phyloP scores from a whole-genome alignment of 225 moss, liverwort and hornwort species.

The Pseudoscleropodium purum region DNA sequence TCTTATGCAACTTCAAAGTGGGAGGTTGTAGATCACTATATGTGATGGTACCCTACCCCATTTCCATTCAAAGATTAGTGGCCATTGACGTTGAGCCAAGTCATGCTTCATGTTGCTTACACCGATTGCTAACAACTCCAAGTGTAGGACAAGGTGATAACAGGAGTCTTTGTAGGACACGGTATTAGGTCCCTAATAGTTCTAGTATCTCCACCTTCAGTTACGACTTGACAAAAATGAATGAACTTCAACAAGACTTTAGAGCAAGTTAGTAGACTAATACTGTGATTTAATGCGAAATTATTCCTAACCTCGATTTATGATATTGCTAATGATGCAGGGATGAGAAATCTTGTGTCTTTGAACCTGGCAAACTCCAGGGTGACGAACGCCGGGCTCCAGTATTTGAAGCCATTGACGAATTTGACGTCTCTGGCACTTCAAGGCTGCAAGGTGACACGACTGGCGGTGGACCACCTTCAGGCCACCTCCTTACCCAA shows the following conservation, averaged over 20 bases:
- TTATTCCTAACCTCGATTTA: not conserved
- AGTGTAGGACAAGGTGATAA: not conserved
- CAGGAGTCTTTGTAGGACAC: not conserved
- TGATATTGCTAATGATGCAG: slow-evolving; percentile 15
- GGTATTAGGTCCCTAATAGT: too few relatives aligned
- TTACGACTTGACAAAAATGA: not conserved
- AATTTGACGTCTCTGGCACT: slow-evolving; percentile 74
- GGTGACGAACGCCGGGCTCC: slow-evolving; percentile 74
- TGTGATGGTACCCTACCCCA: not conserved
- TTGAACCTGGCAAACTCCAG: slow-evolving; percentile 68
- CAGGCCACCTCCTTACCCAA: slow-evolving; percentile 58
- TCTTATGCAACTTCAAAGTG: not conserved
- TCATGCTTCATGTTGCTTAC: not conserved
- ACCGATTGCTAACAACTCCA: not conserved
- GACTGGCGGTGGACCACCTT: slow-evolving; percentile 56
- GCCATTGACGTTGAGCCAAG: not conserved
- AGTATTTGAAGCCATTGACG: slow-evolving; percentile 56
- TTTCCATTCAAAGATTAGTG: not conserved
- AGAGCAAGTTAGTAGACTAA: not conserved
- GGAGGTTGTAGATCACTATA: not conserved
- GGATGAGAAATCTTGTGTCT: slow-evolving; percentile 70
- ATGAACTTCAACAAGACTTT: not conserved
- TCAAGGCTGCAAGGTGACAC: slow-evolving; percentile 71
- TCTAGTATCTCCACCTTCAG: not conserved
- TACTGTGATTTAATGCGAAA: not conserved